Evolutionary conservation across 345 rosid genomes (phyloP), one percentile per base, ranked within the genome.

Genomic region (Lepidium africanum): DNA sequence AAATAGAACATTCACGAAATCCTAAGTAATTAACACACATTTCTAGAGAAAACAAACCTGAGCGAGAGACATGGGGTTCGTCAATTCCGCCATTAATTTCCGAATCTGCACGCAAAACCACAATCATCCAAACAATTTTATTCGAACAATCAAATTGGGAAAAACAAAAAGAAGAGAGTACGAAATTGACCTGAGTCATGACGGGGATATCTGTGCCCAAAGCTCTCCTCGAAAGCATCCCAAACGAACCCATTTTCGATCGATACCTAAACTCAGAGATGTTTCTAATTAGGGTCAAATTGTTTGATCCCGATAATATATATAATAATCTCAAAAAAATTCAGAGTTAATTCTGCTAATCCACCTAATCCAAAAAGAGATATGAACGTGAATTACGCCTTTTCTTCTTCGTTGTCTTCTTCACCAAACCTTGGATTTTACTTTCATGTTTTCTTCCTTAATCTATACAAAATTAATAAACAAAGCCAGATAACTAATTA

Each of bases 141-240:
- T 16, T 33, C n/a, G 8, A 33, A 37, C 13, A 39, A 57, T 60
- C 27, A 17, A n/a, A 5, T 41, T 9, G 14, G 48, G 6, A 27
- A 27, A 27, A 27, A 27, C 32, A 27, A 27, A 70, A 5, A 19
- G 51, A 21, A 75, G 40, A 23, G 10, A 54, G 65, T 45, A 15
- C 3, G 65, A 69, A 35, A 27, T 38, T 38, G 5, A 94, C 97
- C 97, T 91, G 70, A 79, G 84, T 81, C 99, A 94, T 94, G 61
- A 94, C 70, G 9, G 97, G 97, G 78, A 79, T 80, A 38, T 94
- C 87, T 17, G 97, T 94, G 70, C 80, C 93, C 80, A 89, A 16
- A 23, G 87, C 78, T 78, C 99, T 89, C 75, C 65, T 87, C 25
- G 99, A 96, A 73, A 94, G 95, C 87, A 50, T 85, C 76, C 74